These are phyloP conservation scores for Alternaria consortialis DNA, from an alignment of 2,329 filamentous ascomycete species.

Conservation along the genomic window DNA sequence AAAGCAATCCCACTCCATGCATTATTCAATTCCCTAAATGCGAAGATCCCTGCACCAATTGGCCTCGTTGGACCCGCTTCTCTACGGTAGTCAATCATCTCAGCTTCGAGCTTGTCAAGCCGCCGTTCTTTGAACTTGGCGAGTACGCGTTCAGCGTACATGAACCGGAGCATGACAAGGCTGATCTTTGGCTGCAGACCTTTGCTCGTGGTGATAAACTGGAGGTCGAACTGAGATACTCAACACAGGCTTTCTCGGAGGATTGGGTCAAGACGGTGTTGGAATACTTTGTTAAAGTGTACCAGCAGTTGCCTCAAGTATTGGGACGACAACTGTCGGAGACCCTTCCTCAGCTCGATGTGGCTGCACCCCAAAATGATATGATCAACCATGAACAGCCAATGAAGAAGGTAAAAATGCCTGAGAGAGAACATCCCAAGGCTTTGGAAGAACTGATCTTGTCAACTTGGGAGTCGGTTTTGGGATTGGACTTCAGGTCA, in stretches of 20 bases:
- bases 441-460: slow-evolving; percentile 3
- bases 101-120: slow-evolving; percentile 5
- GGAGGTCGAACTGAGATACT: slow-evolving; percentile 10
- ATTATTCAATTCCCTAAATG: slow-evolving; percentile 26
- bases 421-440: not conserved
- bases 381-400: not conserved
- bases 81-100: slow-evolving; percentile 10
- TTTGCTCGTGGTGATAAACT: not conserved
- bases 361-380: not conserved
- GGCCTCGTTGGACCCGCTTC: slow-evolving; percentile 13
- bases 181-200: slow-evolving; percentile 11
- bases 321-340: not conserved
- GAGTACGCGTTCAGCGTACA: slow-evolving; percentile 2
- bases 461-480: slow-evolving; percentile 5
- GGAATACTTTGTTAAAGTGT: not conserved
- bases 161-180: slow-evolving; percentile 13
- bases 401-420: not conserved
- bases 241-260: not conserved
- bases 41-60: slow-evolving; percentile 25
- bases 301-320: not conserved
- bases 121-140: not conserved
- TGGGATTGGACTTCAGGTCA: slow-evolving; percentile 10
- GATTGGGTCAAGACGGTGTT: not conserved
- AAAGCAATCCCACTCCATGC: slow-evolving; percentile 24
- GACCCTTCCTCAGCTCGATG: not conserved